Conservation (phyloP, 805 yeast species). For the Kodamaea kaohsiungensis region DNA sequence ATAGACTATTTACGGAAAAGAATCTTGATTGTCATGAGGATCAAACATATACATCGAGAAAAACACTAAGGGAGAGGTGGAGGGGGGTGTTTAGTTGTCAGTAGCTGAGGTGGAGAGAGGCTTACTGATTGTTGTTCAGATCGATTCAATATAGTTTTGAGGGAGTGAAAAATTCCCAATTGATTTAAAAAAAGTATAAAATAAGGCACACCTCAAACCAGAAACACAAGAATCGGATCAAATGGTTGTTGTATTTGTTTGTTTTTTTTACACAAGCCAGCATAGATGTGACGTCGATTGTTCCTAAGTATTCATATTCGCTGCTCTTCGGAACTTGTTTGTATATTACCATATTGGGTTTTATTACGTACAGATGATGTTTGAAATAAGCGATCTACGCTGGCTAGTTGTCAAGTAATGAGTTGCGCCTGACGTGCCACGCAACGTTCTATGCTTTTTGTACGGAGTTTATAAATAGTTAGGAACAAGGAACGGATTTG, state of each 20-base stretch:
- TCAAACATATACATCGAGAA: not conserved
- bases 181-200: not conserved
- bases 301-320: not conserved
- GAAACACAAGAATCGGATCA: not conserved
- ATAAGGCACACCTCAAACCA: constrained; percentile 3
- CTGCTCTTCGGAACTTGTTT: not conserved
- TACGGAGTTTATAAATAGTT: not conserved
- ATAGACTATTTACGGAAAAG: not conserved
- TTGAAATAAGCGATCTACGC: constrained; percentile 1
- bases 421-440: not conserved
- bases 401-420: constrained; percentile 1
- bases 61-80: too few relatives aligned
- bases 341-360: constrained; percentile 3
- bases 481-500: not conserved
- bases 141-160: not conserved
- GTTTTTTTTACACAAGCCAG: not conserved
- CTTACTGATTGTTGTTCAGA: not conserved
- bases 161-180: not conserved
- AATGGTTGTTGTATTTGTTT: not conserved
- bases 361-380: constrained; percentile 2
- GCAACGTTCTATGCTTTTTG: not conserved
- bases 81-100: too few relatives aligned
- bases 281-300: not conserved
- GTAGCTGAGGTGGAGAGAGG: not conserved
- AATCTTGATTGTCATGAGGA: not conserved